Evolutionary conservation across 2,329 filamentous ascomycete genomes (phyloP).

Genomic region (Raffaelea arxii): DNA sequence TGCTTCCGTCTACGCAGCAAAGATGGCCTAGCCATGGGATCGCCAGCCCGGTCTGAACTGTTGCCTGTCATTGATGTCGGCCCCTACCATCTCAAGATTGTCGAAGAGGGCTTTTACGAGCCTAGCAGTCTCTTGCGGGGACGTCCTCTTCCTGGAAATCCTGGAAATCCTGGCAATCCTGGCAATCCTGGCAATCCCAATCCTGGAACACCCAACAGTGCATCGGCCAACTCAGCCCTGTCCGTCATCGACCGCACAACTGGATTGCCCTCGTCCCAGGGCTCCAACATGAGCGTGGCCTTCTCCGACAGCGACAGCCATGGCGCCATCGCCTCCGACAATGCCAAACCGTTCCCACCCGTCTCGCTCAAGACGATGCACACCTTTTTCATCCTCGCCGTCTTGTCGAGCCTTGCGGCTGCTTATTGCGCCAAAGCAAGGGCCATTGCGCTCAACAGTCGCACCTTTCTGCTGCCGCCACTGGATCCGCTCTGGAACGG

Average conservation of each 20-base stretch:
- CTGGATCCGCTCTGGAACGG: slow-evolving; percentile 19
- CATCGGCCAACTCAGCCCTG: slow-evolving; percentile 32
- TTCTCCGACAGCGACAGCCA: not conserved
- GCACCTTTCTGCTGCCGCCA: slow-evolving; percentile 38
- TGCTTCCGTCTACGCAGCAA: slow-evolving; percentile 39
- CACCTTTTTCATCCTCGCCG: slow-evolving; percentile 44
- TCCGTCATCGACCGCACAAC: slow-evolving; percentile 28
- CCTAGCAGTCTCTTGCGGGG: slow-evolving; percentile 37
- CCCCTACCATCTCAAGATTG: slow-evolving; percentile 32
- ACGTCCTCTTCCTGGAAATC: slow-evolving; percentile 27
- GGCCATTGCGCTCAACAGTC: slow-evolving; percentile 43
- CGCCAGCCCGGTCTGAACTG: slow-evolving; percentile 19
- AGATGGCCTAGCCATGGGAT: slow-evolving; percentile 21
- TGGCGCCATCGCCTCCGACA: not conserved
- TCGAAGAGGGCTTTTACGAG: slow-evolving; percentile 42
- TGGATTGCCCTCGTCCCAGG: not conserved
- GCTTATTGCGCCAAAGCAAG: slow-evolving; percentile 38
- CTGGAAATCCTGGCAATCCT: too few relatives aligned
- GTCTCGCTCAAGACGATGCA: slow-evolving; percentile 36
- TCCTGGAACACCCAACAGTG: slow-evolving; percentile 38
- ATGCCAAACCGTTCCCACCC: slow-evolving; percentile 23
- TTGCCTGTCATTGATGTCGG: slow-evolving; percentile 31
- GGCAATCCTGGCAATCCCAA: too few relatives aligned
- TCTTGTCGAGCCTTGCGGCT: slow-evolving; percentile 38
- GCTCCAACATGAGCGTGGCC: not conserved